Base-by-base conservation (phyloP, 2,329 filamentous ascomycete genomes). In the Fusarium luffae region DNA sequence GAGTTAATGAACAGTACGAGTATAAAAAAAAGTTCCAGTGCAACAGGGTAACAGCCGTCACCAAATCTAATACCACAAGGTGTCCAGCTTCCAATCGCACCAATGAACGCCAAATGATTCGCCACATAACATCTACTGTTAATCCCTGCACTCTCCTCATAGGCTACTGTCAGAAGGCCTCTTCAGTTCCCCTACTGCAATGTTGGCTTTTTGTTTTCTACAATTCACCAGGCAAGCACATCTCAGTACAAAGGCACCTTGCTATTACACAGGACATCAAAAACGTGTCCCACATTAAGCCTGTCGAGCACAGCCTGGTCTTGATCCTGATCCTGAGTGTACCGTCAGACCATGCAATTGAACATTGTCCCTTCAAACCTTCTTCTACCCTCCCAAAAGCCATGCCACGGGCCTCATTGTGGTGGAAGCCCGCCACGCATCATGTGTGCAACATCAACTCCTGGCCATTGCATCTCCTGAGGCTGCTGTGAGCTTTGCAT, bases 371-470 rank as follows among this genome's bases (percentile, higher is more conserved):
- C 12, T 34, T 30, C 6, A 16, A 21, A 34, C 25, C 25, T 44
- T 40, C 34, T n/a, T 23, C 19, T 30, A 16, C 11, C 30, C 12
- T 21, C n/a, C 52, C 40, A 40, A 5, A 40, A 40, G 12, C 32
- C n/a, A 28, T 13, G 18, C 28, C 23, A 27, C 32, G 6, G 19
- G 16, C 25, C 32, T 50, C 42, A 68, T 59, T 59, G 55, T 19
- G 40, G 32, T 5, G 59, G 73, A 11, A 62, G 64, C 11, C 74
- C 74, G 28, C 77, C 77, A 13, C 75, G 74, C 77, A 84, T 82
- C 78, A 85, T 81, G 50, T 81, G 79, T 19, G 80, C 77, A 25
- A 82, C 77, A 65, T 85, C 80, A 19, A 84, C 80, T 16, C 79
- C 81, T 6, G 83, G 80, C 84, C 84, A 85, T 60, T 79, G 78